phyloP scores from a whole-genome alignment of 192 early-diverging fungal species.

The Irineochytrium annulatum region DNA sequence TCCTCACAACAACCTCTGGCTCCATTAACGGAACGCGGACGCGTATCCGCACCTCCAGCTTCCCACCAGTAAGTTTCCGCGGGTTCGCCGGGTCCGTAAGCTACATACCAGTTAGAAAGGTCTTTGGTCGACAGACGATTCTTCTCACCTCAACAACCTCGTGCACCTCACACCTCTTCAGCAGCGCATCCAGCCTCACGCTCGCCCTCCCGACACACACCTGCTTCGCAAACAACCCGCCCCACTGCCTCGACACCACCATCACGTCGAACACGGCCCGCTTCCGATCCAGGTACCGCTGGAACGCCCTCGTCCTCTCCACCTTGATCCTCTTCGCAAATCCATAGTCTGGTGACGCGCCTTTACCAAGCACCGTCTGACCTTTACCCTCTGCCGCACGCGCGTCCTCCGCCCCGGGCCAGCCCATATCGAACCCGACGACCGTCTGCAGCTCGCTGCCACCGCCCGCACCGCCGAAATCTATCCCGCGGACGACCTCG shows the following conservation, averaged over 20 bases:
- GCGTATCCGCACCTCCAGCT: constrained; percentile 60
- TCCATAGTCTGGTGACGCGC: constrained; percentile 49
- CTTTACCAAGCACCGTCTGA: too few relatives aligned
- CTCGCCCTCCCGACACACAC: constrained; percentile 52
- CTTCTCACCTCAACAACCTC: constrained; percentile 57
- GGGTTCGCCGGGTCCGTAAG: constrained; percentile 53
- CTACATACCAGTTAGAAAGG: constrained; percentile 29
- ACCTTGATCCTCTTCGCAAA: constrained; percentile 56
- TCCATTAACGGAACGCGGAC: constrained; percentile 57
- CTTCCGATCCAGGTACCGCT: constrained; percentile 63
- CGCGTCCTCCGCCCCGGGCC: constrained; percentile 55
- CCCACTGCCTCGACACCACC: constrained; percentile 45
- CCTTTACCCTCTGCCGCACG: constrained; percentile 59
- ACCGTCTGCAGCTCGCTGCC: too few relatives aligned
- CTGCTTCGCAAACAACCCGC: constrained; percentile 40
- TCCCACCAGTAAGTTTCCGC: constrained; percentile 62
- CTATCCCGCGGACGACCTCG: constrained; percentile 50
- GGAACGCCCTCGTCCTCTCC: constrained; percentile 55
- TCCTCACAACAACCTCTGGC: constrained; percentile 52
- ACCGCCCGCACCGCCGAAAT: constrained; percentile 45
- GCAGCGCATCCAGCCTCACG: constrained; percentile 51
- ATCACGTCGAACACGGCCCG: constrained; percentile 67
- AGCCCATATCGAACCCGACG: constrained; percentile 72
- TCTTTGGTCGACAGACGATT: neutral
- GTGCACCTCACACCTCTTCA: constrained; percentile 63